Base-by-base conservation (phyloP, 768 basidiomycete species). In the Mycena capillaripes region DNA sequence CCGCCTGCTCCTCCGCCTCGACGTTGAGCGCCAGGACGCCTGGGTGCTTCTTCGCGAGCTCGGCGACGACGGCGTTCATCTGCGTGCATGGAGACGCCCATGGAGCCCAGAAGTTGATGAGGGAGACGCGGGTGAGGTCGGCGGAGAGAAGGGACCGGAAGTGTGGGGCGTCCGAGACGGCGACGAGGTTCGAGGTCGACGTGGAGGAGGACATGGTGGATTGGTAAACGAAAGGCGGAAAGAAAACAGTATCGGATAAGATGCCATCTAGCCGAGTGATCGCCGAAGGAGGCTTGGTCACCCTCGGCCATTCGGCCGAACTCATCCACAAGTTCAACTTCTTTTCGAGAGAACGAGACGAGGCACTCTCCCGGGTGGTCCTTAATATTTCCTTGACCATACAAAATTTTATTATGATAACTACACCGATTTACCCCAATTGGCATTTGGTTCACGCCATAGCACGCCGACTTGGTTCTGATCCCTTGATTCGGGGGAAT, bases 91-190 rank as follows among this genome's bases (percentile, higher is more conserved):
- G 96, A 72, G 90, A 93, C 0, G 96, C 98, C 95, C 96, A 94
- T 82, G 90, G 85, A 50, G 97, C 95, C 94, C 96, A 97, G 81
- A 98, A 99, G 84, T 94, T 95, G 79, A 98, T 90, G 42, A 97
- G 85, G 6, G 97, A 97, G 29, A 97, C 88, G 25, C 94, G 86
- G 23, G 88, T 82, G 38, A 99, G 89, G 82, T 99, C 97, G 25
- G 82, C 78, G 0, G 91, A 92, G 57, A 98, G 90, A 11, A 95
- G 82, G 9, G 84, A 78, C 79, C 95, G 90, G 83, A 99, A 96
- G 59, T 95, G 89, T 1, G 88, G 83, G 1, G 95, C 81, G 4
- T 94, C 93, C 27, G 82, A 79, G 59, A 97, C 87, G 29, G 44
- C 44, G 46, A 71, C 40, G 11, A 75, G 69, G 70, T 75, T 75